phyloP scores from a whole-genome alignment of 805 yeast genomes.

The Metschnikowia rubicola region DNA sequence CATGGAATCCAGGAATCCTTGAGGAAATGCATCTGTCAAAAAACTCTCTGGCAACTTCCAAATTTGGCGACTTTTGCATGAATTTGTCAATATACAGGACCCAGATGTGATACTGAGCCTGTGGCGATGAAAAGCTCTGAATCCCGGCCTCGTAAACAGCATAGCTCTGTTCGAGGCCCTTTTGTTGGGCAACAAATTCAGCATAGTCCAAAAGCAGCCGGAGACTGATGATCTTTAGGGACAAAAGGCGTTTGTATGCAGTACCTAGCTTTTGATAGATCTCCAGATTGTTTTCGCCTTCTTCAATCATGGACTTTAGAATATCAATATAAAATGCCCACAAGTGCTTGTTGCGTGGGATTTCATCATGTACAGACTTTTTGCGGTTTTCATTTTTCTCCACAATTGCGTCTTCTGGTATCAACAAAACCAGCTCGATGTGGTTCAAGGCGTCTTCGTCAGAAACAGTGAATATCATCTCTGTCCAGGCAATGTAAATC shows the following conservation, averaged over 20 bases:
- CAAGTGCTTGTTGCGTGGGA: constrained; percentile 57
- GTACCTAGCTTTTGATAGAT: constrained; percentile 15
- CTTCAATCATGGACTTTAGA: constrained; percentile 52
- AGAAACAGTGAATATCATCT: constrained; percentile 51
- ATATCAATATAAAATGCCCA: constrained; percentile 77
- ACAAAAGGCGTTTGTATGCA: constrained; percentile 31
- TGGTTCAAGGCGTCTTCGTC: constrained; percentile 39
- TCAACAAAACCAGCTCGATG: constrained; percentile 30
- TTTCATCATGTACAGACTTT: constrained; percentile 44
- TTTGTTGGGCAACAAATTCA: constrained; percentile 48
- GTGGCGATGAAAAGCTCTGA: constrained; percentile 55
- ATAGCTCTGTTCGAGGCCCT: constrained; percentile 48
- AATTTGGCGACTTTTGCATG: constrained; percentile 18
- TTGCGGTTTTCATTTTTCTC: neutral
- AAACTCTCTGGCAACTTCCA: constrained; percentile 53
- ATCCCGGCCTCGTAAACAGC: constrained; percentile 68
- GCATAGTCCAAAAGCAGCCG: constrained; percentile 64
- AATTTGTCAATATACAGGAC: constrained; percentile 58
- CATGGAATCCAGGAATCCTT: constrained; percentile 44
- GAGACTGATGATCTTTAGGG: constrained; percentile 66
- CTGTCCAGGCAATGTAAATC: constrained; percentile 75
- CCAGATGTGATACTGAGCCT: constrained; percentile 63
- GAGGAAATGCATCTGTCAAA: constrained; percentile 61
- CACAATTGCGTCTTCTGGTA: neutral
- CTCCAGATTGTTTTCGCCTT: constrained; percentile 21